phyloP scores from a whole-genome alignment of 805 yeast species.

The Metschnikowia shivogae region DNA sequence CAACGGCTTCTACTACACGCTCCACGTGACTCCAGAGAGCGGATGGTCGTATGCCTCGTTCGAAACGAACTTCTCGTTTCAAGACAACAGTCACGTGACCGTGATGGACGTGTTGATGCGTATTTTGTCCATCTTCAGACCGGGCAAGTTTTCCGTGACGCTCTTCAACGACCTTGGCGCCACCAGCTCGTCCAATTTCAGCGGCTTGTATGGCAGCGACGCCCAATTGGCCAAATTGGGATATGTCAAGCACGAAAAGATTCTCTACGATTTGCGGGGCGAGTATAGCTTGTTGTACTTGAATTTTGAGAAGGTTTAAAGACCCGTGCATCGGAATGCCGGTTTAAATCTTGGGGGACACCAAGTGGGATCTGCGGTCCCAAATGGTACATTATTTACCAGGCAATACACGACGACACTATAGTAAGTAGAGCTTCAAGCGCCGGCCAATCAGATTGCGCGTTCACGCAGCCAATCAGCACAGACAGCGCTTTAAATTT shows the following conservation, averaged over 20 bases:
- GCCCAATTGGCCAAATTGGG: slow-evolving; percentile 29
- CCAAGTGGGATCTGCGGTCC: not conserved
- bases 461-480: not conserved
- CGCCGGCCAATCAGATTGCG: not conserved
- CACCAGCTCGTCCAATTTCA: not conserved
- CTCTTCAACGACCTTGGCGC: slow-evolving; percentile 27
- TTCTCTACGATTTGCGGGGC: slow-evolving; percentile 65
- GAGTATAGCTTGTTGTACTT: slow-evolving; percentile 70
- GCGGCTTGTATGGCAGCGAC: slow-evolving; percentile 12
- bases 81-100: slow-evolving; percentile 30
- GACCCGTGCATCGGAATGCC: not conserved
- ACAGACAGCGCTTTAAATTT: too few species aligned
- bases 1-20: slow-evolving; percentile 59
- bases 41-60: slow-evolving; percentile 97
- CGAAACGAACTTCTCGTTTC: slow-evolving; percentile 75
- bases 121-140: slow-evolving; percentile 64
- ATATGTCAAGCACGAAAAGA: slow-evolving; percentile 62
- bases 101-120: slow-evolving; percentile 54
- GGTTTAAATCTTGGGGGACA: slow-evolving; percentile 18
- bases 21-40: slow-evolving; percentile 90
- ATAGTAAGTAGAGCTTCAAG: too few species aligned
- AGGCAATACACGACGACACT: too few species aligned
- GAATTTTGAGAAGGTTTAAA: slow-evolving; percentile 47
- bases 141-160: slow-evolving; percentile 64
- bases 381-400: not conserved